Evolutionary conservation across 1,284 basidiomycete species (phyloP).

Genomic region (Entoloma clypeatum): DNA sequence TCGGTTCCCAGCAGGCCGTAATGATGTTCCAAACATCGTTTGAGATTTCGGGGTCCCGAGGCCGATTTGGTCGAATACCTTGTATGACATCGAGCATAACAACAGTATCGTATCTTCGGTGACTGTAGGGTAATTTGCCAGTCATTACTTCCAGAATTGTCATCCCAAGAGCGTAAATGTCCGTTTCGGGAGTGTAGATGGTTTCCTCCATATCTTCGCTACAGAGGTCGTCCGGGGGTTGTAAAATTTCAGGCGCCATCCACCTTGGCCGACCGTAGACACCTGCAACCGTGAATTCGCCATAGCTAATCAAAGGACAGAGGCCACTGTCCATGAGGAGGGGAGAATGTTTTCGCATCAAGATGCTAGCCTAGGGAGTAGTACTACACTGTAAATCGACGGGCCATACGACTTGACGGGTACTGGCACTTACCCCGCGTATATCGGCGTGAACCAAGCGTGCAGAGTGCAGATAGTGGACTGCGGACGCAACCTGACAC

Average conservation of each 20-base stretch:
- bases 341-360: background rate
- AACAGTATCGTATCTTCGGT: constrained; percentile 11
- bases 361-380: constrained; percentile 4
- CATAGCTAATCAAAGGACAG: background rate
- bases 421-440: background rate
- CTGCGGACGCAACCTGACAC: background rate
- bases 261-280: background rate
- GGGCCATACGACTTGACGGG: background rate
- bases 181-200: background rate
- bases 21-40: constrained; percentile 12
- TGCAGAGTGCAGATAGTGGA: background rate
- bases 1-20: constrained; percentile 8
- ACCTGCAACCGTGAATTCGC: constrained; percentile 2
- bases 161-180: constrained; percentile 14
- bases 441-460: constrained; percentile 2
- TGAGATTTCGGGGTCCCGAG: constrained; percentile 1
- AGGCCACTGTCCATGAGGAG: constrained; percentile 6
- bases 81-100: constrained; percentile 11
- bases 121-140: constrained; percentile 3
- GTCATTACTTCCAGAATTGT: constrained; percentile 1
- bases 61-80: constrained; percentile 7
- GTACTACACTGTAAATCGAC: background rate
- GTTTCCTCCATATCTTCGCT: background rate
- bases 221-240: background rate
- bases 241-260: constrained; percentile 1